Conservation (phyloP, 192 early-diverging fungal genomes). For the Endogone sp. region DNA sequence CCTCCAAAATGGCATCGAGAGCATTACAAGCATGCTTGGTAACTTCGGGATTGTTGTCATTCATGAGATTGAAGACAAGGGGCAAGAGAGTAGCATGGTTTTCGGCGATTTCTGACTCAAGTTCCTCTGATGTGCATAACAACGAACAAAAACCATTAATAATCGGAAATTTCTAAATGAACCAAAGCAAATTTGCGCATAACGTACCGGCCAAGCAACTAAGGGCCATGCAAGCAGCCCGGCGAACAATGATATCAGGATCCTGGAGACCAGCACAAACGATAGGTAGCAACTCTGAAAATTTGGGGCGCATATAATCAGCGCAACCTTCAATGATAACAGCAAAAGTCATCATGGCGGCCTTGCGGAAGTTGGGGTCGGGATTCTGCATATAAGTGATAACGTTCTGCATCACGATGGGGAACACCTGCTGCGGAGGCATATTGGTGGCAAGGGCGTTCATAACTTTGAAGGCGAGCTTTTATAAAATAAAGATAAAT, state of each 20-base stretch:
- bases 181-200: conserved; percentile 12
- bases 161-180: background rate
- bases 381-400: conserved; percentile 75
- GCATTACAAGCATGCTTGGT: conserved; percentile 80
- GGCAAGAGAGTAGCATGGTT: conserved; percentile 83
- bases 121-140: conserved; percentile 50
- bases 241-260: conserved; percentile 69
- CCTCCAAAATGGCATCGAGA: conserved; percentile 87
- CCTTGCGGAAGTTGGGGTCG: conserved; percentile 74
- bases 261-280: conserved; percentile 81
- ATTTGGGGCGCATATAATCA: conserved; percentile 74
- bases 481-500: conserved; percentile 4
- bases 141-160: conserved; percentile 1
- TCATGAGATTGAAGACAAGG: conserved; percentile 78
- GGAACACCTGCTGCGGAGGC: conserved; percentile 87
- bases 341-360: conserved; percentile 83
- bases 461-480: conserved; percentile 60
- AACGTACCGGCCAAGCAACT: conserved; percentile 58
- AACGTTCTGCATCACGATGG: conserved; percentile 67
- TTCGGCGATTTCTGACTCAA: conserved; percentile 73
- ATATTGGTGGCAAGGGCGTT: conserved; percentile 78
- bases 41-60: conserved; percentile 68
- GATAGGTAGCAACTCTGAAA: conserved; percentile 74
- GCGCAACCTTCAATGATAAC: conserved; percentile 82
- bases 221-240: conserved; percentile 85